These are phyloP conservation scores for Odonthalia washingtoniensis DNA, from an alignment of 31 red algal genomes.

Conservation along the genomic window DNA sequence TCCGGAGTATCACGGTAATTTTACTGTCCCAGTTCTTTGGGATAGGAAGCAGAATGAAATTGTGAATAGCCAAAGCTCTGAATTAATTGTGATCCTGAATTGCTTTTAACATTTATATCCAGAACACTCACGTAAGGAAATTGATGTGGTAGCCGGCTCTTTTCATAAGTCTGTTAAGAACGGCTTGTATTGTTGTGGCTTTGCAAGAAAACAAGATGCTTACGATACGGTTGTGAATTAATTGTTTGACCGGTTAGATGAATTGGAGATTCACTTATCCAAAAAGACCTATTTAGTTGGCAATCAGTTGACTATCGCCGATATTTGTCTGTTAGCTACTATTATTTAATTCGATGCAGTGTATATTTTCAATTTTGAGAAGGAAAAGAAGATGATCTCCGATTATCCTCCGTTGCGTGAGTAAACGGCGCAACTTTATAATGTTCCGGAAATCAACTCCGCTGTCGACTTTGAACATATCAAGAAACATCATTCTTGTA, in stretches of 20 bases:
- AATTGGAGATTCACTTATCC: slow-evolving; percentile 66
- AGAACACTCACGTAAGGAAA: slow-evolving; percentile 40
- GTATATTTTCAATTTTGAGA: slow-evolving; percentile 90
- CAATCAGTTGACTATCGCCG: slow-evolving; percentile 71
- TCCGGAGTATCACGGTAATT: slow-evolving; percentile 76
- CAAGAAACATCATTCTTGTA: slow-evolving; percentile 89
- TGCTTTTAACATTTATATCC: too few relatives aligned
- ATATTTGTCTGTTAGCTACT: slow-evolving; percentile 88
- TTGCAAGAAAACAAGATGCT: slow-evolving; percentile 90
- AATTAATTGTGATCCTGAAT: slow-evolving; percentile 94
- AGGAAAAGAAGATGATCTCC: slow-evolving; percentile 67
- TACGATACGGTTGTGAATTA: slow-evolving; percentile 80
- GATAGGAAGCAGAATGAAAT: slow-evolving; percentile 84
- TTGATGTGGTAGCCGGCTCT: slow-evolving; percentile 62
- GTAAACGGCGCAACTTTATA: slow-evolving; percentile 80
- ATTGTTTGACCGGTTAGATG: slow-evolving; percentile 79
- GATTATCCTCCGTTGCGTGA: slow-evolving; percentile 80
- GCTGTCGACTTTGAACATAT: slow-evolving; percentile 90
- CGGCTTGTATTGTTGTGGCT: too few relatives aligned
- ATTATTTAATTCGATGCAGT: slow-evolving; percentile 93
- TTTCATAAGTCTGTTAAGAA: slow-evolving; percentile 89
- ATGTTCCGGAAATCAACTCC: slow-evolving; percentile 51
- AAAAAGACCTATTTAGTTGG: slow-evolving; percentile 73
- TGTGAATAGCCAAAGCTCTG: slow-evolving; percentile 90
- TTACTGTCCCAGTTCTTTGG: slow-evolving; percentile 98